phyloP scores from a whole-genome alignment of 1,284 basidiomycete genomes.

The Cystobasidium pallidum region DNA sequence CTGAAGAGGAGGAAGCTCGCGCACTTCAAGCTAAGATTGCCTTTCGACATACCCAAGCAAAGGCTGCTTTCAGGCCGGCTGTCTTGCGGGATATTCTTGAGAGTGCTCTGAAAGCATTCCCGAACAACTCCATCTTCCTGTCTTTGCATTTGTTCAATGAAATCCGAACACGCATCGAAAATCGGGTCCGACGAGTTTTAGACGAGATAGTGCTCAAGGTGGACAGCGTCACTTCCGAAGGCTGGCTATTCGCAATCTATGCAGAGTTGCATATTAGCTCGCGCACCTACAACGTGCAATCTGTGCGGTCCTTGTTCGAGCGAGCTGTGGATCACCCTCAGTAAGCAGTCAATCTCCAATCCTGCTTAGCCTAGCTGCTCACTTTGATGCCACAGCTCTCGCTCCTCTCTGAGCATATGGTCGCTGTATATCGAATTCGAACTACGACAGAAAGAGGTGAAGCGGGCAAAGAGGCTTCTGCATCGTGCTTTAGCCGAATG shows the following conservation, averaged over 20 bases:
- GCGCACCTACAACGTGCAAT: conserved; percentile 47
- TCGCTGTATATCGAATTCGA: conserved; percentile 80
- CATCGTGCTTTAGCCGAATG: conserved; percentile 81
- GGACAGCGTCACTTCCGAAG: conserved; percentile 61
- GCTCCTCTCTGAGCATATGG: conserved; percentile 73
- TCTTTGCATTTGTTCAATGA: conserved; percentile 73
- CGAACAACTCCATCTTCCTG: conserved; percentile 73
- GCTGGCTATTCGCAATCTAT: conserved; percentile 54
- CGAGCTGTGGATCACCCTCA: conserved; percentile 50
- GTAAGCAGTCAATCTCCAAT: conserved; percentile 12
- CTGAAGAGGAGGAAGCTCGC: conserved; percentile 65
- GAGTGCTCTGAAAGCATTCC: conserved; percentile 65
- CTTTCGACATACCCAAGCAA: conserved; percentile 65
- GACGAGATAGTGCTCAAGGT: conserved; percentile 66
- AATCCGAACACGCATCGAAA: conserved; percentile 58
- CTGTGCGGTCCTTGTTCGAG: conserved; percentile 52
- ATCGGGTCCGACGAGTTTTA: conserved; percentile 69
- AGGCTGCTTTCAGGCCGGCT: conserved; percentile 66
- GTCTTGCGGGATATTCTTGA: conserved; percentile 66
- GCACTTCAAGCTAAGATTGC: conserved; percentile 66
- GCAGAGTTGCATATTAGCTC: conserved; percentile 53
- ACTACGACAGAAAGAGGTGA: conserved; percentile 65
- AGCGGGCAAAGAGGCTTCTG: conserved; percentile 73
- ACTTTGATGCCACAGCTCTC: conserved; percentile 62
- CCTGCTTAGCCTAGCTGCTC: conserved; percentile 17